Base-by-base conservation (phyloP, 1,284 basidiomycete genomes). In the Puccinia coronata region DNA sequence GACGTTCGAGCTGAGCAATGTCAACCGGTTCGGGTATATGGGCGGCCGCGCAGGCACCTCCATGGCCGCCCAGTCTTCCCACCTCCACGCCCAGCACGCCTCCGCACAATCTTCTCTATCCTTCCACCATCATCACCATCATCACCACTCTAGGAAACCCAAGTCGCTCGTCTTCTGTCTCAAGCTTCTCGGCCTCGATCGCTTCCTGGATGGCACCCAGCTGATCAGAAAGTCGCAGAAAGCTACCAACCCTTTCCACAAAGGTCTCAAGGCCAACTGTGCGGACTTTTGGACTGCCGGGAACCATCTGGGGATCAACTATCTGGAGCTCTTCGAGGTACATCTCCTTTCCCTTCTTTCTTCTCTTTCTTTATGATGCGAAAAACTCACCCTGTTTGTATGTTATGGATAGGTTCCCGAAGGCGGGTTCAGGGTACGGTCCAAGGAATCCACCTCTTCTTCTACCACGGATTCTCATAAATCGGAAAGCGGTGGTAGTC, bases 1-100 rank as follows among this genome's bases (percentile, higher is more conserved):
- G 0, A 98, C 96, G 0, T 90, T 97, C 80, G 96, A 99, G 86
- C 93, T 98, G 6, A 92, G 92, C 82, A 99, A 99, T 85, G 90
- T 98, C 2, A 95, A 96, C 0, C 90, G 96, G 71, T 98, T 92
- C 85, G 96, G 97, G 2, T 98, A 92, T 88, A 98, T 99, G 95
- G 97, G 96, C 69, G 95, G 95, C 0, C 69, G 81, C 72, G 75
- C 70, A 53, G 76, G 74, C 34, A 79, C 71, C 43, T 43, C 61
- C 20, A 59, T 43, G 57, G 72, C 75, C 57, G 25, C 67, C 43
- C 55, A 73, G 16, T 73, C 82, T 20, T 70, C 61, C 59, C 70
- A 82, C 70, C 12, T 51, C 34, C 59, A 81, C 82, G n/a, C 43
- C n/a, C 53, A 39, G 70, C n/a, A 69, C 57, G 9, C 74, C 59